phyloP scores from a whole-genome alignment of 192 early-diverging fungal species.

The Dimargaris cristalligena region DNA sequence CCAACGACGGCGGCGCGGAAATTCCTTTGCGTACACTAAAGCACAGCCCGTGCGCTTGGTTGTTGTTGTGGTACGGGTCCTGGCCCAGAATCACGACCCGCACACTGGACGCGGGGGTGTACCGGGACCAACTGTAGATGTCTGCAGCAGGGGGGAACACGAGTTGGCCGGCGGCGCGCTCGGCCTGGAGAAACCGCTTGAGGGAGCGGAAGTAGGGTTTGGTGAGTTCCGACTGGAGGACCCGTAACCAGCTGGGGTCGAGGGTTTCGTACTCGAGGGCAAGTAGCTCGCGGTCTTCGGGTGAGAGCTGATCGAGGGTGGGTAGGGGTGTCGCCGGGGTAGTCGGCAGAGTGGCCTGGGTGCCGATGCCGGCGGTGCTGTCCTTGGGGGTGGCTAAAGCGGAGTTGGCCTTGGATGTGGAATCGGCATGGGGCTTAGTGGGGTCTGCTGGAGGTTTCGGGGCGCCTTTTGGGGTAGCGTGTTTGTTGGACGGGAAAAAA shows the following conservation, averaged over 20 bases:
- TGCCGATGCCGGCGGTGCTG: background rate
- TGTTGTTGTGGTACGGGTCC: conserved; percentile 55
- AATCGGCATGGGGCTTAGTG: background rate
- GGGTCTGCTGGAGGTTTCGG: background rate
- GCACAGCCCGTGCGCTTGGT: conserved; percentile 80
- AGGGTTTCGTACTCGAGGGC: conserved; percentile 52
- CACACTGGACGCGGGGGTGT: conserved; percentile 43
- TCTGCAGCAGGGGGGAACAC: conserved; percentile 60
- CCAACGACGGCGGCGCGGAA: conserved; percentile 61
- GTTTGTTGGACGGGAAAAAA: background rate
- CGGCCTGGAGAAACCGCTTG: conserved; percentile 46
- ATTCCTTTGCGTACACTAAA: conserved; percentile 78
- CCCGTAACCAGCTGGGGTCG: conserved; percentile 51
- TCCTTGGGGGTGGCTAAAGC: background rate
- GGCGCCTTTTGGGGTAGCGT: background rate
- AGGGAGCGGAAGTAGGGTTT: conserved; percentile 39
- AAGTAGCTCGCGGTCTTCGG: conserved; percentile 15
- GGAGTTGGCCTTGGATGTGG: background rate
- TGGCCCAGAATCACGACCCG: conserved; percentile 88
- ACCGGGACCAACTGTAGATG: conserved; percentile 75
- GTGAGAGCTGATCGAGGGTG: conserved; percentile 3
- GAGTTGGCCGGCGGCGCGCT: conserved; percentile 28
- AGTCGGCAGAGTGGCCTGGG: background rate
- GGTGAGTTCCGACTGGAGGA: conserved; percentile 35
- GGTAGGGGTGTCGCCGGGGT: background rate